Evolutionary conservation across 768 basidiomycete species (phyloP), one percentile per base, ranked within the genome.

Genomic region (Botryobasidium botryosum): DNA sequence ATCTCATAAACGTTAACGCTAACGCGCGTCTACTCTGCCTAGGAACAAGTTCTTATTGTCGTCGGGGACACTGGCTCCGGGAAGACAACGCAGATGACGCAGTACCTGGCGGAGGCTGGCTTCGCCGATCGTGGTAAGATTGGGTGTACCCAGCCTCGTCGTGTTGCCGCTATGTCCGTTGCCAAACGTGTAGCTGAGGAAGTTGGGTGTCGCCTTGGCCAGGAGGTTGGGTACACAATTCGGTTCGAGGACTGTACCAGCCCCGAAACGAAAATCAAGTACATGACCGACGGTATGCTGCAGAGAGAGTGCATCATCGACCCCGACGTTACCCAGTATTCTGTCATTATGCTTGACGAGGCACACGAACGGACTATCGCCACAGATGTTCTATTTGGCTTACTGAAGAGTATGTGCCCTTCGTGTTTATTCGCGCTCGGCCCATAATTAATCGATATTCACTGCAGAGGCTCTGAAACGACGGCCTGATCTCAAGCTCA

Each of bases 201-300:
- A 64, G 92, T 99, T 13, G 94, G 94, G 8, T 97, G 92, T 64
- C 76, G 94, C 13, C 66, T 99, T 6, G 94, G 94, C 5, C 87
- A 91, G 57, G 94, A 97, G 60, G 92, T 99, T 50, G 94, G 94
- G 5, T 99, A 99, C 59, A 84, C 84, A 5, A 96, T 99, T 54
- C 92, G 94, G 66, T 99, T 99, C 61, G 94, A 99, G 65, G 94
- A 99, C 61, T 90, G 92, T 62, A 97, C 94, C 5, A 83, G 88
- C 57, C 92, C 94, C 3, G 94, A 99, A 63, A 97, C 94, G 3
- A 78, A 83, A 57, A 99, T 99, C 71, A 99, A 97, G 63, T 99
- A 94, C 71, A 96, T 99, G 94, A 99, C 94, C 56, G 94, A 97
- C 57, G 94, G 94, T 66, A 96, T 99, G 88, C 71, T 99, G 21